A percentile compares a stretch with the other conserved stretches of the same genome.
phyloP scores from a whole-genome alignment of 2,329 filamentous ascomycete species.

The Penicillium griseofulvum region DNA sequence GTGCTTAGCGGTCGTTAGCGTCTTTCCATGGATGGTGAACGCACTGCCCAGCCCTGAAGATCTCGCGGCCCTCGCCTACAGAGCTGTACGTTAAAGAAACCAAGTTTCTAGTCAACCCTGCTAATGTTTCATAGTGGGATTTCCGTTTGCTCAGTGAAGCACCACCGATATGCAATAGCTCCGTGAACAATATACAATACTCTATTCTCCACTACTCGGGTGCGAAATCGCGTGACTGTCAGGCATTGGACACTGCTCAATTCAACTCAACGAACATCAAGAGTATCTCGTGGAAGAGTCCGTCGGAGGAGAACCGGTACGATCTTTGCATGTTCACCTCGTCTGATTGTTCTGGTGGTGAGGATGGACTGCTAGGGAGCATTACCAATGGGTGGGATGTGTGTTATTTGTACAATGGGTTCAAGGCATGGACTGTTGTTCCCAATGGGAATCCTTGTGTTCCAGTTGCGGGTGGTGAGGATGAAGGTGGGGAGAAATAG shows the following conservation, averaged over 20 bases:
- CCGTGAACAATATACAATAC: slow-evolving; percentile 17
- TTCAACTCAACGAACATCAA: slow-evolving; percentile 19
- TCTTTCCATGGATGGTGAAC: not conserved
- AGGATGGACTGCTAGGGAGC: not conserved
- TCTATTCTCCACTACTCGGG: slow-evolving; percentile 23
- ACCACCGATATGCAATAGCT: slow-evolving; percentile 26
- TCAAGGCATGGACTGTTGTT: slow-evolving; percentile 22
- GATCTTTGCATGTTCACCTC: slow-evolving; percentile 26
- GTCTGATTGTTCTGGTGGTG: slow-evolving; percentile 10
- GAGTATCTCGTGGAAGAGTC: slow-evolving; percentile 29
- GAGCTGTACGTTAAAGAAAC: slow-evolving; percentile 15
- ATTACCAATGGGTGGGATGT: slow-evolving; percentile 27
- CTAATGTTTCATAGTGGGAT: slow-evolving; percentile 24
- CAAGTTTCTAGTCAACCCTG: not conserved
- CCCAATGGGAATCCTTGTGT: slow-evolving; percentile 14
- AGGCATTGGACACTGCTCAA: not conserved
- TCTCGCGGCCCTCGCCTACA: slow-evolving; percentile 13
- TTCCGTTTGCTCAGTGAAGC: slow-evolving; percentile 32
- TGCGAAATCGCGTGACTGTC: slow-evolving; percentile 6
- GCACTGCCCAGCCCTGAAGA: slow-evolving; percentile 5
- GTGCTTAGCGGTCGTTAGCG: not conserved
- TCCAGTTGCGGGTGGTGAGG: not conserved
- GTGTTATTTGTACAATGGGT: slow-evolving; percentile 24
- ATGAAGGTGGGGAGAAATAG: not conserved
- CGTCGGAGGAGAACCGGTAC: slow-evolving; percentile 3